Percentiles rank a stretch among this genome's conserved stretches.
Evolutionary conservation across 768 basidiomycete genomes (phyloP).

Genomic region (Lactifluus pinguis): DNA sequence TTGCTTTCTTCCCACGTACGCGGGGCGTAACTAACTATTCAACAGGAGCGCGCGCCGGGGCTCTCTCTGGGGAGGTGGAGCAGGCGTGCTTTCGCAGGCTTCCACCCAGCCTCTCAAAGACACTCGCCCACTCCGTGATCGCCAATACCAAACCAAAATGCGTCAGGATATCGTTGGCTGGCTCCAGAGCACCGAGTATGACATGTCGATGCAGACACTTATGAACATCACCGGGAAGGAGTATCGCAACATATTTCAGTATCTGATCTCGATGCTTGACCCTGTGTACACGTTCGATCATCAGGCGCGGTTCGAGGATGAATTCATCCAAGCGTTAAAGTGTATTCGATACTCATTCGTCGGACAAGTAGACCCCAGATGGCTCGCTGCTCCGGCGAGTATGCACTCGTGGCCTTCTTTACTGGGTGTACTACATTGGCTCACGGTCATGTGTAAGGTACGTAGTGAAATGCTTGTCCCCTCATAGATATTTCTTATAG

Average conservation of each 20-base stretch:
- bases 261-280: slow-evolving; percentile 64
- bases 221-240: slow-evolving; percentile 78
- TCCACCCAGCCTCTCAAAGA: slow-evolving; percentile 58
- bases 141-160: slow-evolving; percentile 64
- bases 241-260: slow-evolving; percentile 77
- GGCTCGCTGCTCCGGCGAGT: slow-evolving; percentile 79
- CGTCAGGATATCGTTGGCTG: slow-evolving; percentile 68
- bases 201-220: slow-evolving; percentile 59
- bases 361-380: slow-evolving; percentile 72
- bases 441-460: slow-evolving; percentile 81
- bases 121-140: slow-evolving; percentile 68
- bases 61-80: slow-evolving; percentile 60
- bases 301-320: slow-evolving; percentile 64
- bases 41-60: slow-evolving; percentile 61
- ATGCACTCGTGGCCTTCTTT: slow-evolving; percentile 90
- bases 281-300: slow-evolving; percentile 52
- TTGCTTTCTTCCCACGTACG: slow-evolving; percentile 21
- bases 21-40: slow-evolving; percentile 6
- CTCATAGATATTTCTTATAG: background rate
- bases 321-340: slow-evolving; percentile 67
- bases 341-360: slow-evolving; percentile 76
- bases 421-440: slow-evolving; percentile 86
- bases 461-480: slow-evolving; percentile 17
- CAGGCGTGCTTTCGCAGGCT: slow-evolving; percentile 38
- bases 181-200: slow-evolving; percentile 55